Evolutionary conservation across 148 eudicot species (phyloP).

Genomic region (Cornus controversa): DNA sequence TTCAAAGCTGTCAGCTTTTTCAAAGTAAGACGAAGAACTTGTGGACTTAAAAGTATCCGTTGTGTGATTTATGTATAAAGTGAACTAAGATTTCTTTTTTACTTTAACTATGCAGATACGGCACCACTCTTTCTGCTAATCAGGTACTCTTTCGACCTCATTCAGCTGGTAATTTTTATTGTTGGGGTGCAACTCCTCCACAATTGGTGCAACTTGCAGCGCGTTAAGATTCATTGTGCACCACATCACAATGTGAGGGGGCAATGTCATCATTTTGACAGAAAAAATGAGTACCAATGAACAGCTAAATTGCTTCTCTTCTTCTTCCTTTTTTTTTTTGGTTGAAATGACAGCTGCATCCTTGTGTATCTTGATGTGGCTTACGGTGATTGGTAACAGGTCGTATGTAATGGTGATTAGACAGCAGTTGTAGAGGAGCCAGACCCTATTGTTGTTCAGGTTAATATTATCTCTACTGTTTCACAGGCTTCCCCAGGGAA

Average conservation of each 20-base stretch:
- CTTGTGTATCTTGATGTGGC: conserved; percentile 1
- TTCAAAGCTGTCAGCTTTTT: conserved; percentile 26
- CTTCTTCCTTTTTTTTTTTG: not conserved
- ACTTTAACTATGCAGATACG: conserved; percentile 17
- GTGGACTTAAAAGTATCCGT: not conserved
- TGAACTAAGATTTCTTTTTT: not conserved
- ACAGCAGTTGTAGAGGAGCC: conserved; percentile 1
- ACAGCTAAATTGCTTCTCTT: not conserved
- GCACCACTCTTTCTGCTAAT: conserved; percentile 11
- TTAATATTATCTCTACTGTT: conserved; percentile 1
- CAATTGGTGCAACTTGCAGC: not conserved
- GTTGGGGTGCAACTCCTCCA: too few relatives aligned
- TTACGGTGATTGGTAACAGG: not conserved
- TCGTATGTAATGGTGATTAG: not conserved
- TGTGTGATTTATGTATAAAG: not conserved
- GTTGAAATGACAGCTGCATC: not conserved
- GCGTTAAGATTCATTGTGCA: not conserved
- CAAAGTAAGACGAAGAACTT: conserved; percentile 18
- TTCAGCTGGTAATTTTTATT: not conserved
- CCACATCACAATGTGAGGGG: not conserved
- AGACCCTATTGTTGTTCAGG: conserved; percentile 5
- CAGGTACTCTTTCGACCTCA: conserved; percentile 8
- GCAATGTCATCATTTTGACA: not conserved
- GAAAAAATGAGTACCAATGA: not conserved
- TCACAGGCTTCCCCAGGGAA: conserved; percentile 18